Base-by-base conservation (phyloP, 768 basidiomycete species). In the Clavulina sp. region DNA sequence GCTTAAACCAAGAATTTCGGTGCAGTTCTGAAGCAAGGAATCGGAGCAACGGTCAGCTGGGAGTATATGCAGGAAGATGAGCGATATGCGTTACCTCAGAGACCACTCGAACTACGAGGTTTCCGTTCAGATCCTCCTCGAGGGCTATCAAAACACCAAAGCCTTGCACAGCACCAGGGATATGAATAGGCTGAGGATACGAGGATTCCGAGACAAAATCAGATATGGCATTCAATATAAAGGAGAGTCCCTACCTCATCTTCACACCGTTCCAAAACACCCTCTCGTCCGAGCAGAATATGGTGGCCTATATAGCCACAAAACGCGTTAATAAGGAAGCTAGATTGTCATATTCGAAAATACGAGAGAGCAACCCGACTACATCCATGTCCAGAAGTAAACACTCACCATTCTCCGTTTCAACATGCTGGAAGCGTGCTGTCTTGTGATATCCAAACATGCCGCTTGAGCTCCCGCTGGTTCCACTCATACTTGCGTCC, bases 131-230 rank as follows among this genome's bases (percentile, higher is more conserved):
- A 18, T 72, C 62, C 57, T 82, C 76, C 54, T 81, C 77, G 0
- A 86, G 65, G 1, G 73, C 81, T 48, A 88, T 73, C 3, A 87
- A 69, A 0, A 87, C 79, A n/a, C 84, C 85, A 59, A 81, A 89
- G 0, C 76, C 78, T 66, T 89, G 86, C 1, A 87, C 73, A 1
- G 84, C 78, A 2, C 85, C 85, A 9, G 84, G 86, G 0, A 80
- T 77, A 0, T 78, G 75, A 46, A 89, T 89, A 0, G 85, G 86
- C 79, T 82, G 50, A 4, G 41, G 33, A 26, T n/a, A 31, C 7
- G 51, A 41, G 47, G 44, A 16, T 38, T 50, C 31, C n/a, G 19
- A 16, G 32, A 52, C 21, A 13, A 5, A 5, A 49, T 28, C 28
- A 21, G 19, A 26, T 21, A 7, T 51, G 9, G 19, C 52, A 18